Base-by-base conservation (phyloP, 768 basidiomycete species). In the Leccinum boreale region DNA sequence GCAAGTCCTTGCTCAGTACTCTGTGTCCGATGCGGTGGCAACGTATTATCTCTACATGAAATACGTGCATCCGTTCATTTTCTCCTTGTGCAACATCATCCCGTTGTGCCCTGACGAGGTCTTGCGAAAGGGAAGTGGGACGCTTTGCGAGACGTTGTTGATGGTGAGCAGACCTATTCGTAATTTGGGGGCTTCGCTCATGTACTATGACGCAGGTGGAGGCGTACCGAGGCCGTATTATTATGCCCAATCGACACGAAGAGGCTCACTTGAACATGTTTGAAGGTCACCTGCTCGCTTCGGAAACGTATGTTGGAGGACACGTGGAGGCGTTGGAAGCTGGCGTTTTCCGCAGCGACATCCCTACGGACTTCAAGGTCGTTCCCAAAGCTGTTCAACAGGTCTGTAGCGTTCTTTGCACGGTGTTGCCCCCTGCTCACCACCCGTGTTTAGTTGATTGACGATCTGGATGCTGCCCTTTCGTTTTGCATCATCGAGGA, bases 41-140 rank as follows among this genome's bases (percentile, higher is more conserved):
- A 99, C 97, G 1, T 98, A 99, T 72, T 98, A 98, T 73, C 82
- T 99, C 35, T 98, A 99, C 76, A 99, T 98, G 97, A 99, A 98
- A 94, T 99, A 99, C 66, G 95, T 99, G 10, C 95, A 98, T 68
- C 97, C 97, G 0, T 99, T 99, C 81, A 92, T 99, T 61, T 99
- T 99, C 77, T 98, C 97, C 9, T 76, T 99, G 36, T 98, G 97
- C 75, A 99, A 97, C 79, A 99, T 98, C 73, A 98, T 99, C 64
- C 96, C 97, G 11, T 81, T 99, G 53, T 88, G 87, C 66, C 94
- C 97, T 3, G 97, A 99, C 66, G 97, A 99, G 60, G 97, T 98
- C 5, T 74, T 98, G 63, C 80, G 96, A 52, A 98, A 99, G 72
- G 97, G 97, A 33, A 92, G 85, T 68, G 97, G 97, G 9, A 99